These are phyloP conservation scores for Nyssa sinensis DNA, from an alignment of 148 eudicot genomes.

Conservation along the genomic window DNA sequence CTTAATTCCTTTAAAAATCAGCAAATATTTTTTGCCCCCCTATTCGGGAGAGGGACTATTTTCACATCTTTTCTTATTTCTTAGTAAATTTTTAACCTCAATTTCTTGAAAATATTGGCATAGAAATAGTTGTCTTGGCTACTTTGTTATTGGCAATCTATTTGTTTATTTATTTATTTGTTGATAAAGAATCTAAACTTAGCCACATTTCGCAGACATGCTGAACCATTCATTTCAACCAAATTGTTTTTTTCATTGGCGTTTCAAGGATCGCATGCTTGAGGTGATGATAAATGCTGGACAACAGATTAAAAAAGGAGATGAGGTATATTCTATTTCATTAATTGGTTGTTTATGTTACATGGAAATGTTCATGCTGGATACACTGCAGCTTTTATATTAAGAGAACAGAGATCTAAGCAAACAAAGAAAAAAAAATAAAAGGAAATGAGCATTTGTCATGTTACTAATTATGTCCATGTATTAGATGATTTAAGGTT, in stretches of 20 bases:
- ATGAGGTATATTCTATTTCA: constrained; percentile 67
- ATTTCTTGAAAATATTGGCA: not conserved
- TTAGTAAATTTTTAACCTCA: constrained; percentile 1
- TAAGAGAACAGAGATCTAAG: not conserved
- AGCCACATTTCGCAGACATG: constrained; percentile 65
- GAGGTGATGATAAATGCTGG: constrained; percentile 99
- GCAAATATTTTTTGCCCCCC: too few relatives aligned
- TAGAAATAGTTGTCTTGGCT: not conserved
- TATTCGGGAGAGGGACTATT: too few relatives aligned
- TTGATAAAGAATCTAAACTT: constrained; percentile 6
- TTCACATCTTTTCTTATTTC: not conserved
- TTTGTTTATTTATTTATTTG: too few relatives aligned
- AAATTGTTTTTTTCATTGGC: constrained; percentile 99
- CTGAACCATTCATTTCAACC: constrained; percentile 93
- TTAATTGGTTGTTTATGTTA: too few relatives aligned
- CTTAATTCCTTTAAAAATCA: too few relatives aligned
- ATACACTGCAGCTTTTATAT: not conserved
- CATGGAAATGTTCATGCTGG: not conserved
- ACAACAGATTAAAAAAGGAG: constrained; percentile 73
- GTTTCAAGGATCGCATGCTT: constrained; percentile 95
- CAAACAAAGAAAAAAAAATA: not conserved
- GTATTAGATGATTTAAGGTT: not conserved
- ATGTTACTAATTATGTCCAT: not conserved
- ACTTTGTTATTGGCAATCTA: not conserved
- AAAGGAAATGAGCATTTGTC: not conserved